These are phyloP conservation scores for Aquanectria penicillioides DNA, from an alignment of 2,329 filamentous ascomycete species.

Conservation along the genomic window DNA sequence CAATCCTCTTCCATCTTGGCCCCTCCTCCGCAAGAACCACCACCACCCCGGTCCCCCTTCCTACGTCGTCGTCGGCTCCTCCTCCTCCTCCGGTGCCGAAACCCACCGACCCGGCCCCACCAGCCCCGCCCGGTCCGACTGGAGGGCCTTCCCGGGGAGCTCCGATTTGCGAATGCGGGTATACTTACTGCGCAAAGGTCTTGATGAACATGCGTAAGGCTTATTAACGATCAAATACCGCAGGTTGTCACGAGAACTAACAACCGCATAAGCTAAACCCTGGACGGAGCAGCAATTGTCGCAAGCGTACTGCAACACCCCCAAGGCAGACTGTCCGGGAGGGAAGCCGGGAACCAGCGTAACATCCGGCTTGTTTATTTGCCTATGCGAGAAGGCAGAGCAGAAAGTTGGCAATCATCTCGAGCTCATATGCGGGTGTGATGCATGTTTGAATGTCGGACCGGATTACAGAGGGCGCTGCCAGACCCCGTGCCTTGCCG, in stretches of 20 bases:
- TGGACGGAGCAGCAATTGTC: conserved; percentile 47
- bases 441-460: conserved; percentile 50
- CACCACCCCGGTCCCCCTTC: conserved; percentile 26
- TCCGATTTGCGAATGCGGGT: conserved; percentile 53
- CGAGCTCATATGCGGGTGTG: conserved; percentile 52
- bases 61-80: conserved; percentile 28
- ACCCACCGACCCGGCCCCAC: conserved; percentile 31
- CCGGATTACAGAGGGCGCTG: conserved; percentile 54
- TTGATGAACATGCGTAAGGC: conserved; percentile 49
- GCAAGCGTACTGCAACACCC: conserved; percentile 50
- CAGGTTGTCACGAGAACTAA: conserved; percentile 3
- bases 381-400: conserved; percentile 47
- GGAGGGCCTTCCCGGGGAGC: conserved; percentile 40
- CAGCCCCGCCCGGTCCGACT: conserved; percentile 32
- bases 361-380: conserved; percentile 50
- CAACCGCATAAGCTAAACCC: conserved; percentile 39
- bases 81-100: conserved; percentile 38
- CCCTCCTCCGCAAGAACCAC: no score
- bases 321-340: conserved; percentile 46
- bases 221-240: neutral
- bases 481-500: conserved; percentile 47
- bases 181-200: conserved; percentile 54
- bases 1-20: no score
- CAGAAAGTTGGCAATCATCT: conserved; percentile 47
- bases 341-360: conserved; percentile 44